phyloP scores from a whole-genome alignment of 106 monocot species.

The Alisma plantagoaquatica region DNA sequence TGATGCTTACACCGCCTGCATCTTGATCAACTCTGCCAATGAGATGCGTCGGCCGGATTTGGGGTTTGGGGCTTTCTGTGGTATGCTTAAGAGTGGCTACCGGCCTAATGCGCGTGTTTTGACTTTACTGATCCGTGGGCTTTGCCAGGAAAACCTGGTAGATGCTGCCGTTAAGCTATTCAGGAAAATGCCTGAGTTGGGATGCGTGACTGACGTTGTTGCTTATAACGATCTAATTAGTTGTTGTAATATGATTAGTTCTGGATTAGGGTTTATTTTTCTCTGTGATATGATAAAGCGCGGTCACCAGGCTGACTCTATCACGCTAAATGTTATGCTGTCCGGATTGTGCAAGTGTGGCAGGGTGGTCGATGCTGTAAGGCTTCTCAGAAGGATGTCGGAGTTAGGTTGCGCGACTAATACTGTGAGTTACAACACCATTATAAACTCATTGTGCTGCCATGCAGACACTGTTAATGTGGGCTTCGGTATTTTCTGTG shows the following conservation, averaged over 20 bases:
- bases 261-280: neutral
- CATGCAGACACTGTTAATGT: neutral
- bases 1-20: neutral
- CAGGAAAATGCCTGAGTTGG: neutral
- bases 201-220: neutral
- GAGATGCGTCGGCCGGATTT: neutral
- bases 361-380: neutral
- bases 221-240: neutral
- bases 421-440: neutral
- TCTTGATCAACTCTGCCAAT: neutral
- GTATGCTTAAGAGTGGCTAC: neutral
- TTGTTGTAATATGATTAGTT: neutral
- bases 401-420: neutral
- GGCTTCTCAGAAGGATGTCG: neutral
- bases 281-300: neutral
- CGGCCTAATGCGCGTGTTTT: neutral
- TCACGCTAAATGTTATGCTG: neutral
- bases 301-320: neutral
- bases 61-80: neutral
- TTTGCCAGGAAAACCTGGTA: neutral
- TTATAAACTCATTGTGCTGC: neutral
- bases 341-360: neutral
- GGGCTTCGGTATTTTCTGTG: neutral
- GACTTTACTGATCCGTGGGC: neutral
- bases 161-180: neutral